Evolutionary conservation across 2,329 filamentous ascomycete species (phyloP).

Genomic region (Fusarium graminum): DNA sequence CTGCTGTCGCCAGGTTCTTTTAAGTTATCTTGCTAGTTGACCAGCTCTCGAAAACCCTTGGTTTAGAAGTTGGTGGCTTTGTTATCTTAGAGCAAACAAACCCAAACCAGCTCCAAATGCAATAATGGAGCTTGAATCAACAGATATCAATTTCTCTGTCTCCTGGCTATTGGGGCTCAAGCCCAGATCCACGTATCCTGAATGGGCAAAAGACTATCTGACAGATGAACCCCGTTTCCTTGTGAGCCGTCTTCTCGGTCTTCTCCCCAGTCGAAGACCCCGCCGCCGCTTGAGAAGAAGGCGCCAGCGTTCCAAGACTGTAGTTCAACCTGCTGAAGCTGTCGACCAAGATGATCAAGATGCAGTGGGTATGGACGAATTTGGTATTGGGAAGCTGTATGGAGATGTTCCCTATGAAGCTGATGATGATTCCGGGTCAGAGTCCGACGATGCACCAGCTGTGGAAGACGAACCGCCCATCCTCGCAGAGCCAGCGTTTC

Average conservation of each 20-base stretch:
- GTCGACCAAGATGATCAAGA: conserved; percentile 24
- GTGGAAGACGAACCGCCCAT: conserved; percentile 43
- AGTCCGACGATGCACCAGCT: conserved; percentile 35
- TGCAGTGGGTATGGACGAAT: conserved; percentile 28
- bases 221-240: conserved; percentile 49
- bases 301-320: conserved; percentile 37
- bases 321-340: conserved; percentile 25
- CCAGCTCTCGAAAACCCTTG: conserved; percentile 21
- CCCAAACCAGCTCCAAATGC: conserved; percentile 30
- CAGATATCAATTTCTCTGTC: conserved; percentile 48
- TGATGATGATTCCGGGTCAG: conserved; percentile 42
- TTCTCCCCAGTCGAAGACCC: conserved; percentile 44
- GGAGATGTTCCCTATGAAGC: conserved; percentile 42
- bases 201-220: conserved; percentile 46
- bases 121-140: conserved; percentile 48
- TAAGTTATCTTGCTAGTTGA: conserved; percentile 28
- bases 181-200: conserved; percentile 44
- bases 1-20: conserved; percentile 24
- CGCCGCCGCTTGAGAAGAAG: conserved; percentile 38
- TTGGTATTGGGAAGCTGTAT: conserved; percentile 44
- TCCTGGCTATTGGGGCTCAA: conserved; percentile 50
- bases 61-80: conserved; percentile 37
- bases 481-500: conserved; percentile 47
- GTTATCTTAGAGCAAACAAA: conserved; percentile 42
- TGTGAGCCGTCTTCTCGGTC: conserved; percentile 50